Evolutionary conservation across 176 grass and related monocot genomes (phyloP), one percentile per base, ranked within the genome.

Genomic region (Typha latifolia): DNA sequence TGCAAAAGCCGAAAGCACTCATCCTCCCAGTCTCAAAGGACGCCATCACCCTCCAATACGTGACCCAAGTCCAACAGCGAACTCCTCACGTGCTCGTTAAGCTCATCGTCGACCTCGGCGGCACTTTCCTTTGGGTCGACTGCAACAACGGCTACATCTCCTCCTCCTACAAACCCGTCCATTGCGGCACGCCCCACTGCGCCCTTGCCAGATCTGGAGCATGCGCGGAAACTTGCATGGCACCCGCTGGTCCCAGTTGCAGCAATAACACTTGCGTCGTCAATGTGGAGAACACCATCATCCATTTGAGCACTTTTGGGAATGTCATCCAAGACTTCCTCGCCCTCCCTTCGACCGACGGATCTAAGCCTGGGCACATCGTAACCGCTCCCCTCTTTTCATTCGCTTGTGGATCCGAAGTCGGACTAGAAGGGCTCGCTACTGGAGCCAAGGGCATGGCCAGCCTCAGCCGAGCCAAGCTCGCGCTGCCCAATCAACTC

Each of bases 231-330:
- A 65, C n/a, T 76, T 91, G 75, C 75, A 2, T 21, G 8, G 43
- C 51, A 14, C 3, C 68, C 19, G 76, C 68, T 0, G 32, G 70
- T 57, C 76, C 77, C 49, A 79, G 81, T 23, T 91, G 89, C 74
- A 74, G 77, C 48, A 87, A 87, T 77, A 82, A 89, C 64, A 84
- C 76, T 53, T 95, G 90, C 75, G 68, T 70, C 72, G 66, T 73
- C 31, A 70, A 49, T 19, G 82, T 86, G 0, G 77, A 78, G 48
- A 95, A 86, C 84, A 69, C 90, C 3, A 70, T 79, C 71, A 86
- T 71, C 59, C 66, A 9, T 0, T 19, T 66, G 53, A 76, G 76
- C 77, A 89, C 86, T 1, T 0, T 32, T 7, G 82, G 86, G 1
- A 72, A 86, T 72, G 11, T 95, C 20, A 70, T 79, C 74, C 67